These are phyloP conservation scores for Inosperma sp. DNA, from an alignment of 768 basidiomycete species.

Conservation along the genomic window DNA sequence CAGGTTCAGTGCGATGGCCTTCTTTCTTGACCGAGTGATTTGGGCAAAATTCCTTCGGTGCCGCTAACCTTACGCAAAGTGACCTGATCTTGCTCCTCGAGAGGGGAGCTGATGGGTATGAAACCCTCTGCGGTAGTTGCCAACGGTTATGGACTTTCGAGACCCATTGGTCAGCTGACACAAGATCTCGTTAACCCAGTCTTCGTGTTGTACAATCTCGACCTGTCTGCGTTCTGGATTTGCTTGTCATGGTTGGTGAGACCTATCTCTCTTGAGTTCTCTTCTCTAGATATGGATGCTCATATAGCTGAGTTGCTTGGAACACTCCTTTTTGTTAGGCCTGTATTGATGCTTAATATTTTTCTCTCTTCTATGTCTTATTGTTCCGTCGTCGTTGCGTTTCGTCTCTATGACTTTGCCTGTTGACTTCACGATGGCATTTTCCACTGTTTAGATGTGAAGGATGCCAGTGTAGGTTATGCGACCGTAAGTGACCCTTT, in stretches of 20 bases:
- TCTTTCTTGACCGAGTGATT: constrained; percentile 27
- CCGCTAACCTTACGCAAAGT: constrained; percentile 41
- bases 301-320: constrained; percentile 33
- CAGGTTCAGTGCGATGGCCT: constrained; percentile 37
- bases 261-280: constrained; percentile 21
- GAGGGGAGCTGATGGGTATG: constrained; percentile 33
- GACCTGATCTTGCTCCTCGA: constrained; percentile 29
- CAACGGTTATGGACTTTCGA: constrained; percentile 49
- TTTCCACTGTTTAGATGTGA: constrained; percentile 66
- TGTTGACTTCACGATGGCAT: constrained; percentile 19
- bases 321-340: constrained; percentile 44
- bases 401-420: constrained; percentile 3
- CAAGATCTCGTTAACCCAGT: constrained; percentile 35
- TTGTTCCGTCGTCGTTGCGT: not conserved
- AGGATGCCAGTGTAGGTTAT: constrained; percentile 98
- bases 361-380: constrained; percentile 18
- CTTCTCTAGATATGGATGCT: constrained; percentile 29
- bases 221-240: constrained; percentile 53
- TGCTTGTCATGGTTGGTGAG: constrained; percentile 36
- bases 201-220: constrained; percentile 42
- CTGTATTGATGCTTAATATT: constrained; percentile 45
- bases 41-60: constrained; percentile 26
- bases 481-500: constrained; percentile 68
- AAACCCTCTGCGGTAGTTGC: constrained; percentile 39
- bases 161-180: constrained; percentile 28